Base-by-base conservation (phyloP, 139 green algal species). In the Cymbomonas tetramitiformis region DNA sequence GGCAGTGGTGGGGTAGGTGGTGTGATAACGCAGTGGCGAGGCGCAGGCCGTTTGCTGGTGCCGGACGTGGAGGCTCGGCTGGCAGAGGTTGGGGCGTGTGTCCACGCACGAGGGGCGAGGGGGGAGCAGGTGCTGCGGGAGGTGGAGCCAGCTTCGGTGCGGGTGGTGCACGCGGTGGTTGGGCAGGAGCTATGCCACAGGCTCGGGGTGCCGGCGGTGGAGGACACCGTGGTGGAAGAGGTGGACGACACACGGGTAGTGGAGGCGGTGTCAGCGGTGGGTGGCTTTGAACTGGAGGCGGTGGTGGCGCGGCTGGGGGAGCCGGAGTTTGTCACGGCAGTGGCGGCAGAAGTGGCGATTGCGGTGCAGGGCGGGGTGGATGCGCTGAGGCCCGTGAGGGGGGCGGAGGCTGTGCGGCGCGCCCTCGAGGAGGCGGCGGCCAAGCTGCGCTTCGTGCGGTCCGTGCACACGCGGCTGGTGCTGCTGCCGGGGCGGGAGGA, bases 151-250 rank as follows among this genome's bases (percentile, higher is more conserved):
- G 48, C 60, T 47, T 18, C 21, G 18, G 26, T 72, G 19, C 65
- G 65, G 0, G 46, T 69, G 10, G 51, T 51, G 31, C 65, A 73
- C 40, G 52, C 62, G 9, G 23, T 32, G 1, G 38, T 80, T n/a
- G 30, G 54, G 19, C 58, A 68, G 51, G 21, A 9, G 5, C 55
- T 65, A 23, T 65, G 57, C 2, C n/a, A 15, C 2, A 50, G 46
- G 60, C 60, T 83, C 41, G 66, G 69, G 26, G 75, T 75, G 44
- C 58, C 44, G 12, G 7, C 38, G 8, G 67, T 84, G 56, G 61
- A 70, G 55, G 51, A 72, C 0, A 24, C 73, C 19, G 61, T 70
- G 15, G 53, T 58, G 30, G 70, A 81, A 61, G 47, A 52, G 9
- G 9, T 10, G 9, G 10, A 19, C 9, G 44, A 25, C 9, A 9